Evolutionary conservation across 2,329 filamentous ascomycete species (phyloP).

Genomic region (Parastagonospora avenae): DNA sequence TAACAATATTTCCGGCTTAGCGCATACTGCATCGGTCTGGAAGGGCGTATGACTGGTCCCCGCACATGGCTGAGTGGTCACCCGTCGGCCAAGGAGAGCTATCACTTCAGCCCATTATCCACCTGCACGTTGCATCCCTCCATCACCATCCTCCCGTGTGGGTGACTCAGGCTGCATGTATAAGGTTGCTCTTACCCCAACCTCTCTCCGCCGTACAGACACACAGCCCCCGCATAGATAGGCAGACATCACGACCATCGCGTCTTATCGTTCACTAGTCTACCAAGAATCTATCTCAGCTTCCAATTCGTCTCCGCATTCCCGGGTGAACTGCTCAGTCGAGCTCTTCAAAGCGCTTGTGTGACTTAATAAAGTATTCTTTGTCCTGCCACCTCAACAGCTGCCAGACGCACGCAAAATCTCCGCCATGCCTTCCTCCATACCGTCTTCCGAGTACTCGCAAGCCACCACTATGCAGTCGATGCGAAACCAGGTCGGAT

Average conservation of each 20-base stretch:
- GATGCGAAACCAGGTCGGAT: conserved; percentile 39
- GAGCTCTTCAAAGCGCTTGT: conserved; percentile 9
- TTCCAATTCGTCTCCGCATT: conserved; percentile 26
- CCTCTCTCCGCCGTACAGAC: background rate
- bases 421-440: conserved; percentile 27
- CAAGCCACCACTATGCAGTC: conserved; percentile 36
- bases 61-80: background rate
- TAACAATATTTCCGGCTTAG: conserved; percentile 7
- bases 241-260: conserved; percentile 6
- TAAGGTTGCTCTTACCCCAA: conserved; percentile 19
- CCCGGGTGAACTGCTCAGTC: conserved; percentile 14
- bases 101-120: conserved; percentile 14
- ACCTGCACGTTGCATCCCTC: conserved; percentile 19
- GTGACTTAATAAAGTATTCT: conserved; percentile 6
- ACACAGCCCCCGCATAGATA: conserved; percentile 8
- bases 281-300: conserved; percentile 4
- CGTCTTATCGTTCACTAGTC: conserved; percentile 4
- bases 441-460: conserved; percentile 19
- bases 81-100: conserved; percentile 19
- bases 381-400: conserved; percentile 13
- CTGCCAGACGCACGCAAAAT: conserved; percentile 13
- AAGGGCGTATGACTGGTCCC: conserved; percentile 18
- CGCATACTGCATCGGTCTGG: conserved; percentile 2
- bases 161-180: conserved; percentile 32
- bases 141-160: conserved; percentile 8